Percentiles rank a stretch among this genome's conserved stretches.
These are phyloP conservation scores for Gracilaria vermiculophylla DNA, from an alignment of 23 red algal genomes.

Conservation along the genomic window DNA sequence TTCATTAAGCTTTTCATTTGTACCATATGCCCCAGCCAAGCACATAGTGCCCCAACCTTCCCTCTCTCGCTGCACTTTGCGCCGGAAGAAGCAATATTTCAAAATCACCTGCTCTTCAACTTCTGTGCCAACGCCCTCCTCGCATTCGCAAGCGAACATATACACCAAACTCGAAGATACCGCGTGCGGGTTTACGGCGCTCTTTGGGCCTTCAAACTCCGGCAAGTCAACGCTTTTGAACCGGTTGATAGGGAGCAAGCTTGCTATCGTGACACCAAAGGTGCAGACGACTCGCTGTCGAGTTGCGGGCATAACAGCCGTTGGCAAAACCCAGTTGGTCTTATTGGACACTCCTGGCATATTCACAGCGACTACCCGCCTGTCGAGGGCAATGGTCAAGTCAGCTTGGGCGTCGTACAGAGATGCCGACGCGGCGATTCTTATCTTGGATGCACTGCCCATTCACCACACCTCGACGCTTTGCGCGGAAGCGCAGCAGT, in stretches of 20 bases:
- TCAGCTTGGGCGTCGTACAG: slow-evolving; percentile 67
- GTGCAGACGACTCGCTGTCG: slow-evolving; percentile 93
- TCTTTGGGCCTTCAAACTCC: slow-evolving; percentile 94
- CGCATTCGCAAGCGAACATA: not conserved
- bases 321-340: slow-evolving; percentile 72
- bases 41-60: not conserved
- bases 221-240: slow-evolving; percentile 99
- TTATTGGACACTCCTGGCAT: slow-evolving; percentile 96
- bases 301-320: slow-evolving; percentile 70
- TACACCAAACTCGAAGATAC: not conserved
- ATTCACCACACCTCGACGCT: not conserved
- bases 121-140: not conserved
- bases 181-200: slow-evolving; percentile 83
- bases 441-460: slow-evolving; percentile 77
- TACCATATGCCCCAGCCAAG: not conserved
- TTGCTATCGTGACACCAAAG: slow-evolving; percentile 96
- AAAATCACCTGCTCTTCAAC: not conserved
- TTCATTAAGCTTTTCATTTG: not conserved
- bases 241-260: slow-evolving; percentile 80
- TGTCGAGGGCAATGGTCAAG: slow-evolving; percentile 92
- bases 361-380: slow-evolving; percentile 64
- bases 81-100: not conserved
- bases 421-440: slow-evolving; percentile 74
- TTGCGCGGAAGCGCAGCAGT: not conserved
- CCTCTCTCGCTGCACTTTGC: not conserved